phyloP scores from a whole-genome alignment of 2,329 filamentous ascomycete species.

The Penicillium expansum region DNA sequence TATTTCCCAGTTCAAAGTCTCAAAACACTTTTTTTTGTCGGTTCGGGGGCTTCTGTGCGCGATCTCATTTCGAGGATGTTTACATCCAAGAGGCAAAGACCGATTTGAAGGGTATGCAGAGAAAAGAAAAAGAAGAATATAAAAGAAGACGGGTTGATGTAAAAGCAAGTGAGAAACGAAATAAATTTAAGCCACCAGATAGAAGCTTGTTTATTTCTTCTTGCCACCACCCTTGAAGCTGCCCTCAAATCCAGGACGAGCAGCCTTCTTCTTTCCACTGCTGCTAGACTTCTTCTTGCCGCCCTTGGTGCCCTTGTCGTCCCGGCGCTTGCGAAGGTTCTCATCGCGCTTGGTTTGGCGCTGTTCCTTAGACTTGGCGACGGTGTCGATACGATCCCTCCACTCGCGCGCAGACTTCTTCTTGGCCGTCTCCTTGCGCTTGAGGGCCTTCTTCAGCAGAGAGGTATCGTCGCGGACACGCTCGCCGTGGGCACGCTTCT shows the following conservation, averaged over 20 bases:
- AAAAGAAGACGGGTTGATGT: neutral
- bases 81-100: constrained; percentile 4
- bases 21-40: constrained; percentile 24
- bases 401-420: constrained; percentile 90
- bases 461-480: constrained; percentile 82
- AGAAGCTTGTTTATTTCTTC: constrained; percentile 37
- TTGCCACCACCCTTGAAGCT: constrained; percentile 59
- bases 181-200: neutral
- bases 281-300: constrained; percentile 44
- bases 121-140: constrained; percentile 3
- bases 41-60: constrained; percentile 12
- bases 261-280: constrained; percentile 51
- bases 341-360: constrained; percentile 80
- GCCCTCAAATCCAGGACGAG: constrained; percentile 67
- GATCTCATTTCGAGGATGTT: neutral
- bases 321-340: constrained; percentile 70
- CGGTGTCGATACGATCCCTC: constrained; percentile 68
- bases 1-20: constrained; percentile 29
- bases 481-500: constrained; percentile 84
- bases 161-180: constrained; percentile 2
- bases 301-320: constrained; percentile 64
- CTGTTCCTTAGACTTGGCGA: constrained; percentile 72
- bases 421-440: constrained; percentile 87
- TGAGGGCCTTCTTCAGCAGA: constrained; percentile 88
- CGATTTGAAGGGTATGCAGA: constrained; percentile 8